Percentiles rank a stretch among this genome's conserved stretches.
phyloP scores from a whole-genome alignment of 2,329 filamentous ascomycete species.

The Stemphylium beticola region DNA sequence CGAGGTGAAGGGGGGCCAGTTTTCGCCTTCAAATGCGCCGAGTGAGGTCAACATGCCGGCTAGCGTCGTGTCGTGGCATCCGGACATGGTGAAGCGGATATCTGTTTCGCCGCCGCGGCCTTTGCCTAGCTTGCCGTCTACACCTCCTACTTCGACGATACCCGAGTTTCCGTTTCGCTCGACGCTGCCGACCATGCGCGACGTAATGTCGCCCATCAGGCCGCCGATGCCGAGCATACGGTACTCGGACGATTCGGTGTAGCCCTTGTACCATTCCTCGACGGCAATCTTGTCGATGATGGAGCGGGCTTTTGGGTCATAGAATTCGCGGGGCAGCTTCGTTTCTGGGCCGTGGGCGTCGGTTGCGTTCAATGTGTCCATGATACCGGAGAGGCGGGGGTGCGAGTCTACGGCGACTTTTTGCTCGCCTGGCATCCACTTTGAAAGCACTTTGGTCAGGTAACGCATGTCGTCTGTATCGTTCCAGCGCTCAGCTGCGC shows the following conservation, averaged over 20 bases:
- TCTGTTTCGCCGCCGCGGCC: conserved; percentile 57
- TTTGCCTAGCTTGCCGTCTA: conserved; percentile 42
- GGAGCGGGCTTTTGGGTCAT: conserved; percentile 72
- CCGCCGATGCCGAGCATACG: conserved; percentile 86
- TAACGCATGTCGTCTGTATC: conserved; percentile 80
- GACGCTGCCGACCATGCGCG: conserved; percentile 51
- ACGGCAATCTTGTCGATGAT: conserved; percentile 77
- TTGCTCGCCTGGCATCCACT: conserved; percentile 78
- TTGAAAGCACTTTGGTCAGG: conserved; percentile 75
- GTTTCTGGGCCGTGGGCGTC: conserved; percentile 83
- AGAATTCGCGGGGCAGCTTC: conserved; percentile 82
- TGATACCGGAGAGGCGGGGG: conserved; percentile 84
- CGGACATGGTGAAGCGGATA: conserved; percentile 78
- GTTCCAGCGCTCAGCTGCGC: conserved; percentile 57
- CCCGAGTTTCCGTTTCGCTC: conserved; percentile 46
- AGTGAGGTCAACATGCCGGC: conserved; percentile 78
- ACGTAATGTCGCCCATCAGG: conserved; percentile 81
- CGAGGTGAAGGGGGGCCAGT: conserved; percentile 93
- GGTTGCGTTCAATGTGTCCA: conserved; percentile 92
- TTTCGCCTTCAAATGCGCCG: conserved; percentile 73
- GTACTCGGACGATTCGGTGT: conserved; percentile 83
- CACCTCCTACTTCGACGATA: conserved; percentile 49
- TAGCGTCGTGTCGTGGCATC: conserved; percentile 93
- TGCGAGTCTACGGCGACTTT: conserved; percentile 82
- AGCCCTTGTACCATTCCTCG: conserved; percentile 94